These are phyloP conservation scores for Biscutella auriculata DNA, from an alignment of 441 rosid genomes.

Conservation along the genomic window DNA sequence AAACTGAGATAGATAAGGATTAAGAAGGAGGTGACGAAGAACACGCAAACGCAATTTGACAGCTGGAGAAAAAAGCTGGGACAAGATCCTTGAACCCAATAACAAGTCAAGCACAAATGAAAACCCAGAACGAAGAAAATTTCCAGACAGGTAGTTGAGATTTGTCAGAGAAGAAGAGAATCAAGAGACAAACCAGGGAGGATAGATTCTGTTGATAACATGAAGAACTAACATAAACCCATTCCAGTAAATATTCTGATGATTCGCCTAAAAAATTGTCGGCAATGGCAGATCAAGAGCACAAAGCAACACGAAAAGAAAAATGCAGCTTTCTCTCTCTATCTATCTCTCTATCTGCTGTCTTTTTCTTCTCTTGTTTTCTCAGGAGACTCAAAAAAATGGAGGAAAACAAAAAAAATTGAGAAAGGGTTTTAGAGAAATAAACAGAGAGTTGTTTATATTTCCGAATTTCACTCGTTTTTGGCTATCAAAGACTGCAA, in stretches of 20 bases:
- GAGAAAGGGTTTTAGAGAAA: slow-evolving; percentile 31
- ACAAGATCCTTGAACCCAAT: slow-evolving; percentile 13
- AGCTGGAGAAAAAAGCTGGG: slow-evolving; percentile 2
- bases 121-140: neutral
- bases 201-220: slow-evolving; percentile 20
- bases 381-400: slow-evolving; percentile 19
- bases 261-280: slow-evolving; percentile 18
- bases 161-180: slow-evolving; percentile 9
- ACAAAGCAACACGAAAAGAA: slow-evolving; percentile 2
- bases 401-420: slow-evolving; percentile 5
- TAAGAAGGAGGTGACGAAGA: neutral
- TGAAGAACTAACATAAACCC: slow-evolving; percentile 18
- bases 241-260: slow-evolving; percentile 14
- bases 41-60: slow-evolving; percentile 22
- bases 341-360: slow-evolving; percentile 8
- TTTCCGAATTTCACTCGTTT: slow-evolving; percentile 6
- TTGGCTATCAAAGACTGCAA: slow-evolving; percentile 16
- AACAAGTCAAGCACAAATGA: slow-evolving; percentile 18
- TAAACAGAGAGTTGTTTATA: slow-evolving; percentile 14
- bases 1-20: slow-evolving; percentile 1
- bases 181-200: slow-evolving; percentile 19
- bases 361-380: slow-evolving; percentile 19
- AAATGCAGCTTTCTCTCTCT: slow-evolving; percentile 11
- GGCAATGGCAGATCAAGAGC: slow-evolving; percentile 39
- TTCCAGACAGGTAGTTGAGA: slow-evolving; percentile 4